phyloP scores from a whole-genome alignment of 345 rosid species.

The Leavenworthia alabamica region DNA sequence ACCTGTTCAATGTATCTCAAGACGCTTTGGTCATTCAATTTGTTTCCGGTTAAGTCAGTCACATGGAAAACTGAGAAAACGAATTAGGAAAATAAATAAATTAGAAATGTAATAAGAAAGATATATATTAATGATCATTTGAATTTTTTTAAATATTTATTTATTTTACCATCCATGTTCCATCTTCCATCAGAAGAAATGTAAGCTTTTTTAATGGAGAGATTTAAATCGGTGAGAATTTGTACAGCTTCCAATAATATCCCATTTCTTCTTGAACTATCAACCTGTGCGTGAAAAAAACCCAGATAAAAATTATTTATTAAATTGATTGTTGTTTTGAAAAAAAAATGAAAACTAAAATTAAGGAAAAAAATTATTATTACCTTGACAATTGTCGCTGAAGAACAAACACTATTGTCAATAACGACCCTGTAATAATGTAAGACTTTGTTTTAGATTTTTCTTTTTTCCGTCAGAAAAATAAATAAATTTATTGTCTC shows the following conservation, averaged over 20 bases:
- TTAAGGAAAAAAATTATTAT: no score
- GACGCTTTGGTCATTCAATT: conserved; percentile 71
- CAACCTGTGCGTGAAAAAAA: conserved; percentile 58
- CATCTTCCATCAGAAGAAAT: conserved; percentile 83
- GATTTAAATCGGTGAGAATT: conserved; percentile 86
- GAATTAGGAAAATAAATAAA: no score
- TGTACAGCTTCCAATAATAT: conserved; percentile 83
- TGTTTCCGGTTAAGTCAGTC: conserved; percentile 80
- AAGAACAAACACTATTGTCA: conserved; percentile 84
- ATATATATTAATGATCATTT: no score
- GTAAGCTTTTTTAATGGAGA: conserved; percentile 82
- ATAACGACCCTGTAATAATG: conserved; percentile 87
- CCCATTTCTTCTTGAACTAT: conserved; percentile 77
- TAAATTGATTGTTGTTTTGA: no score
- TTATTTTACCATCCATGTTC: conserved; percentile 85
- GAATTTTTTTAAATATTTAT: not conserved
- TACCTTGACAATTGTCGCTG: conserved; percentile 88
- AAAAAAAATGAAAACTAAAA: no score
- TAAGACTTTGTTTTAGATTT: no score
- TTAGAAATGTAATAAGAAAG: no score
- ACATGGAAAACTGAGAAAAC: conserved; percentile 98
- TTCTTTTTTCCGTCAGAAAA: no score
- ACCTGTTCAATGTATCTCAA: conserved; percentile 87
- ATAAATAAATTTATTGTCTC: no score
- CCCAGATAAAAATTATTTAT: no score